Percentiles rank a stretch among this genome's conserved stretches.
phyloP scores from a whole-genome alignment of 2,329 filamentous ascomycete genomes.

The Penicillium oxalicum region DNA sequence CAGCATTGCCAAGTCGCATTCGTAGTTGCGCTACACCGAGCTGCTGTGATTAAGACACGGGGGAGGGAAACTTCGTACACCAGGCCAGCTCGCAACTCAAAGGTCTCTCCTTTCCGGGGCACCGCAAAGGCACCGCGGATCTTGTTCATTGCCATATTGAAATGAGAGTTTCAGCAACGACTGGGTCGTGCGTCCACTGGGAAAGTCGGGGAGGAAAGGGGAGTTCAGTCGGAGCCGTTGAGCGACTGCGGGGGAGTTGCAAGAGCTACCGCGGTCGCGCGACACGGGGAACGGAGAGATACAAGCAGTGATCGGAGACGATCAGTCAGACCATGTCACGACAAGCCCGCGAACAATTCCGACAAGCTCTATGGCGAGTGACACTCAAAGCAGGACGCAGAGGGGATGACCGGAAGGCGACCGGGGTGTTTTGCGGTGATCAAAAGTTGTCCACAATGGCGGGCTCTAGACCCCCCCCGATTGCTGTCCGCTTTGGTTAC shows the following conservation, averaged over 20 bases:
- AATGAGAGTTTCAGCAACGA: slow-evolving; percentile 31
- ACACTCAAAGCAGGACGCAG: slow-evolving; percentile 5
- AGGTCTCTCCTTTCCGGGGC: slow-evolving; percentile 95
- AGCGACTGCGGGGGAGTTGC: slow-evolving; percentile 30
- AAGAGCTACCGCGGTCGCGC: slow-evolving; percentile 27
- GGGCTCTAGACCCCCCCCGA: slow-evolving; percentile 19
- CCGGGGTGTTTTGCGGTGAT: slow-evolving; percentile 19
- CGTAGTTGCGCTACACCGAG: slow-evolving; percentile 5
- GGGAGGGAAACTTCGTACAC: slow-evolving; percentile 47
- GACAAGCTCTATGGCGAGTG: slow-evolving; percentile 7
- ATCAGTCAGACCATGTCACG: slow-evolving; percentile 7
- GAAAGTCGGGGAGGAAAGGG: slow-evolving; percentile 12
- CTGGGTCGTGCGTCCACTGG: slow-evolving; percentile 32
- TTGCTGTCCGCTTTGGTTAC: slow-evolving; percentile 7
- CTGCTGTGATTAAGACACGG: slow-evolving; percentile 10
- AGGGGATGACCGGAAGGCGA: slow-evolving; percentile 13
- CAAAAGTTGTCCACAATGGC: slow-evolving; percentile 31
- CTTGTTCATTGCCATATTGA: slow-evolving; percentile 83
- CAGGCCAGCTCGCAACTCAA: slow-evolving; percentile 88
- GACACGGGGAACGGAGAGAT: slow-evolving; percentile 8
- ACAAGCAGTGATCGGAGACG: slow-evolving; percentile 6
- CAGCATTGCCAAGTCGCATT: slow-evolving; percentile 27
- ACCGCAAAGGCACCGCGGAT: slow-evolving; percentile 89
- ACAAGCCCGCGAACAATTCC: slow-evolving; percentile 3
- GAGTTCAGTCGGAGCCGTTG: slow-evolving; percentile 12